Percentiles rank a stretch among this genome's conserved stretches.
Evolutionary conservation across 805 yeast species (phyloP).

Genomic region (Nakazawaea ambrosiae): DNA sequence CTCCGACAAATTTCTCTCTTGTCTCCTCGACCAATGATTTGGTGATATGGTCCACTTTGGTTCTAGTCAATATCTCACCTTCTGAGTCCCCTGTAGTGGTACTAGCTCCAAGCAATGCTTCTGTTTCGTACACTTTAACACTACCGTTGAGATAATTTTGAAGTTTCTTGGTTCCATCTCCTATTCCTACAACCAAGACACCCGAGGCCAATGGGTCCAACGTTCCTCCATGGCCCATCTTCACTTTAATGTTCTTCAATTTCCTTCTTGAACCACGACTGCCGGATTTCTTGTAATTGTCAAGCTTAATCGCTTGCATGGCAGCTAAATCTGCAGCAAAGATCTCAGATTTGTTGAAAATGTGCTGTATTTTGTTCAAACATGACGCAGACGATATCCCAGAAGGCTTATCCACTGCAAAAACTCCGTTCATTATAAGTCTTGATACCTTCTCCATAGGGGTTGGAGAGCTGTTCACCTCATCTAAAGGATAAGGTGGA

Average conservation of each 20-base stretch:
- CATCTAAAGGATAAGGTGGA: too few relatives aligned
- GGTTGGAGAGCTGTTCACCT: too few relatives aligned
- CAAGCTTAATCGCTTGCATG: constrained; percentile 39
- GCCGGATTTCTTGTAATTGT: constrained; percentile 26
- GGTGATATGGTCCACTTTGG: constrained; percentile 50
- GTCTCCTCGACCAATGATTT: constrained; percentile 41
- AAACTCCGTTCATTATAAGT: constrained; percentile 73
- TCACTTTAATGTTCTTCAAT: constrained; percentile 52
- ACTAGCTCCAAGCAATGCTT: constrained; percentile 79
- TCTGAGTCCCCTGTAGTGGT: constrained; percentile 94
- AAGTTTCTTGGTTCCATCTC: constrained; percentile 79
- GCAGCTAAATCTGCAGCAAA: constrained; percentile 49
- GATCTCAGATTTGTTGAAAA: constrained; percentile 52
- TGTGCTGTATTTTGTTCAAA: constrained; percentile 54
- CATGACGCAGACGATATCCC: constrained; percentile 79
- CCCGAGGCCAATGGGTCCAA: constrained; percentile 96
- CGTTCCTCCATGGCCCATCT: constrained; percentile 98
- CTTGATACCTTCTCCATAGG: not conserved
- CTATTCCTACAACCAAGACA: constrained; percentile 86
- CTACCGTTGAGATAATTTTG: constrained; percentile 68
- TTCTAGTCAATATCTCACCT: constrained; percentile 67
- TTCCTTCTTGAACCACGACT: constrained; percentile 45
- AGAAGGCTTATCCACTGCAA: constrained; percentile 85
- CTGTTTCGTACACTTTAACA: constrained; percentile 72
- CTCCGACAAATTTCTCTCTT: constrained; percentile 67